phyloP scores from a whole-genome alignment of 345 rosid species.

The sweet orange (Citrus sinensis) region DNA sequence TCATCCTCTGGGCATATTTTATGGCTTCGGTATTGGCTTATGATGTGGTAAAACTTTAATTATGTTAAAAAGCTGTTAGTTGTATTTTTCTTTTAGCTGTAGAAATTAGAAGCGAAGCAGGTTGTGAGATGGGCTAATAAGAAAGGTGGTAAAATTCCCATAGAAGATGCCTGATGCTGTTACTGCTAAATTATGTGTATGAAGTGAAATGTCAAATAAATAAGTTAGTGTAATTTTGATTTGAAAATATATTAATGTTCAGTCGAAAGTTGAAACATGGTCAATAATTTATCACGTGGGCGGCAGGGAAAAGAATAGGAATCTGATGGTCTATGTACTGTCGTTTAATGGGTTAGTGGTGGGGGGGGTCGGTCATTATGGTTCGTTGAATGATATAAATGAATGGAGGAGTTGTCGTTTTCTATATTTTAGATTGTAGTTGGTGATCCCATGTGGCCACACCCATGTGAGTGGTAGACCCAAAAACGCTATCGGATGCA shows the following conservation, averaged over 20 bases:
- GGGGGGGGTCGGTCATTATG: neutral
- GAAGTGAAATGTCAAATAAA: constrained; percentile 39
- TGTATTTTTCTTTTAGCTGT: constrained; percentile 17
- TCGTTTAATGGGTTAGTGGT: constrained; percentile 22
- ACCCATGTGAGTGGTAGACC: constrained; percentile 12
- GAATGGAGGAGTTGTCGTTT: constrained; percentile 16
- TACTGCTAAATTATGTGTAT: neutral
- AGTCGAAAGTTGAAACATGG: neutral
- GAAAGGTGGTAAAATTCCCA: constrained; percentile 14
- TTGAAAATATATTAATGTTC: neutral
- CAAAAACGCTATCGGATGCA: neutral
- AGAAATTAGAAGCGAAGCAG: constrained; percentile 12
- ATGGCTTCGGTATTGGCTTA: neutral
- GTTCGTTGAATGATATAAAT: neutral
- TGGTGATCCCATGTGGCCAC: constrained; percentile 16
- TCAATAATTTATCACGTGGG: neutral
- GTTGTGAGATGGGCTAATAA: constrained; percentile 17
- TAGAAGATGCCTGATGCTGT: neutral
- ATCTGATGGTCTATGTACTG: constrained; percentile 17
- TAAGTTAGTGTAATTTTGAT: constrained; percentile 9
- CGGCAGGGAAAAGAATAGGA: neutral
- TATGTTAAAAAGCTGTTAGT: neutral
- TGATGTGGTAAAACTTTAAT: neutral
- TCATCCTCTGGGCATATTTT: neutral
- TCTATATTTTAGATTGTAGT: neutral